Conservation (phyloP, 441 rosid genomes). For the Bocquillonia castaneifolia region DNA sequence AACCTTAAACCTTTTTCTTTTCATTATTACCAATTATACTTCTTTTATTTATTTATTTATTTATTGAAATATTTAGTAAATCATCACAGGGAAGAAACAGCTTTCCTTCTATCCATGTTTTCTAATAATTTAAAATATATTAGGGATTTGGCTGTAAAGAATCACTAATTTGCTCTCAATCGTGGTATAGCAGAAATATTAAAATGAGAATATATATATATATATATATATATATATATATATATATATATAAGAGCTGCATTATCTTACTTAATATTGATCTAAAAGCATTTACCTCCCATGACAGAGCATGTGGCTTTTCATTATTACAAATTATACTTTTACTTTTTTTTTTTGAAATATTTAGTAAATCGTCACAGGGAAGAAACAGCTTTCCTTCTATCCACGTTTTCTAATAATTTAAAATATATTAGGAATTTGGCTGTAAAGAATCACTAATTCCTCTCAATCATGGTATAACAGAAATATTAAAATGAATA, state of each 20-base stretch:
- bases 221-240: no score
- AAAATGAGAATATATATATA: background rate
- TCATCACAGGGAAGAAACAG: background rate
- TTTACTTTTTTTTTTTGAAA: background rate
- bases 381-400: background rate
- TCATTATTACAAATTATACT: no score
- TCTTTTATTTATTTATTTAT: no score
- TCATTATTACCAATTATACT: no score
- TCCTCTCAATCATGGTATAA: background rate
- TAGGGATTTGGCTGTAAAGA: no score
- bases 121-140: background rate
- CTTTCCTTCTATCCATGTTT: background rate
- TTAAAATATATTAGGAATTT: background rate
- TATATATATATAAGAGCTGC: background rate
- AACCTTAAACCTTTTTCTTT: background rate
- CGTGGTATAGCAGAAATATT: background rate
- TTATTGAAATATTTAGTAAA: background rate
- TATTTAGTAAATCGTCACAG: background rate
- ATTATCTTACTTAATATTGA: background rate
- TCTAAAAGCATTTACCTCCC: slow-evolving; percentile 63
- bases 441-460: background rate
- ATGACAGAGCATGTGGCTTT: slow-evolving; percentile 81
- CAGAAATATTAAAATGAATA: background rate
- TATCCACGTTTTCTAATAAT: background rate
- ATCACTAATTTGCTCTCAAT: background rate